Base-by-base conservation (phyloP, 1,284 basidiomycete species). In the Boletus hoseneyae region DNA sequence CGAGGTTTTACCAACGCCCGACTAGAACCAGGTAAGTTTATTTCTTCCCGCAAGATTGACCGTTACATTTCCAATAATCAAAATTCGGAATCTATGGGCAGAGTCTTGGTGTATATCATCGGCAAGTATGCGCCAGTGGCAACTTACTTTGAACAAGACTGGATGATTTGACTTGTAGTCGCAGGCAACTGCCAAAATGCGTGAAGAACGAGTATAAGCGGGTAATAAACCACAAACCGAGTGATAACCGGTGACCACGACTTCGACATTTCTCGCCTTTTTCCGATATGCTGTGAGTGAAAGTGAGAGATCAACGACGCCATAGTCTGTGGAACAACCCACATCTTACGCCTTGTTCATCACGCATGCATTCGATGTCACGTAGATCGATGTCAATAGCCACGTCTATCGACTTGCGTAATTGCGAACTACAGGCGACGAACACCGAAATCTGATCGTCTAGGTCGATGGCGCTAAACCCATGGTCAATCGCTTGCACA, bases 1-100 rank as follows among this genome's bases (percentile, higher is more conserved):
- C 6, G 49, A 39, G 25, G 57, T 48, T 47, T 62, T 61, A 15
- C 57, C 57, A 12, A 54, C 57, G 2, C 59, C 57, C 6, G 59
- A 40, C 59, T 58, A 38, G 16, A 19, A 18, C 3, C 2, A 3
- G 2, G 19, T 41, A 15, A 52, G 40, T 18, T 19, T 13, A 30
- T 35, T 19, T 42, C 6, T 12, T 18, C 23, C 15, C 2, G n/a
- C n/a, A 35, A 23, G n/a, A 37, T 15, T 9, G n/a, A n/a, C 0
- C 5, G 6, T 39, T 37, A 57, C 59, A 42, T 59, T 53, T 1
- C 59, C 56, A 2, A 57, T 61, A 1, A 61, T 36, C 23, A 61
- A 6, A 27, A 61, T 32, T 3, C 57, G 45, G 30, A 58, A 59
- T n/a, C 56, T 61, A 27, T 7, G 12, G 3, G 16, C 2, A 10